phyloP scores from a whole-genome alignment of 164 flowering plant genomes.

The Paratinospora sagittata region DNA sequence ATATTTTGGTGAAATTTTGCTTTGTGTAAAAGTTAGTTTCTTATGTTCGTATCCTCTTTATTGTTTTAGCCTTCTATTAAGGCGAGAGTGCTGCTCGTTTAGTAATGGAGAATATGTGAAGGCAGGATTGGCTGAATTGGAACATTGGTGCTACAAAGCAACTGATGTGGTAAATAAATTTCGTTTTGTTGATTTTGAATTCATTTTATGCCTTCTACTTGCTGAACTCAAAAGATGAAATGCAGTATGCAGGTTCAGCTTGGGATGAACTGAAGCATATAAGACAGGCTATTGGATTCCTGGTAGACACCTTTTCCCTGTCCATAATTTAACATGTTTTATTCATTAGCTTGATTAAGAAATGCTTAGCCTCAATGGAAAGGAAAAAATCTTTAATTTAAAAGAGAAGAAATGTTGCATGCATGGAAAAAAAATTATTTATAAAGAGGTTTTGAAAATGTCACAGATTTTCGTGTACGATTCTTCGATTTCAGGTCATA shows the following conservation, averaged over 20 bases:
- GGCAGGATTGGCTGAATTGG: conserved; percentile 93
- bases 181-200: not conserved
- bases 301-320: conserved; percentile 43
- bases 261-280: conserved; percentile 99
- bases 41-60: conserved; percentile 6
- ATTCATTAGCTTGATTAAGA: not conserved
- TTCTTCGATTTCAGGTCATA: conserved; percentile 55
- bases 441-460: not conserved
- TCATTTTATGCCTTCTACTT: not conserved
- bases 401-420: too few relatives aligned
- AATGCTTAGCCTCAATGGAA: too few relatives aligned
- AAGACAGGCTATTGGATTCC: conserved; percentile 95
- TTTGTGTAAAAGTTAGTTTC: not conserved
- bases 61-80: conserved; percentile 70
- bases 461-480: not conserved
- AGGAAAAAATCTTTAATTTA: too few relatives aligned
- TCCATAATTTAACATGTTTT: not conserved
- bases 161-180: conserved; percentile 70
- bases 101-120: conserved; percentile 99
- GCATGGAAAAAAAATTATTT: not conserved
- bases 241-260: conserved; percentile 97
- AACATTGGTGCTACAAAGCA: conserved; percentile 89
- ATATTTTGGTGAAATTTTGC: not conserved
- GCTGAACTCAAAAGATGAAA: conserved; percentile 4
- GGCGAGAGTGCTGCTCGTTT: conserved; percentile 96